Conservation (phyloP, 192 early-diverging fungal species). For the Lobulomyces angularis region DNA sequence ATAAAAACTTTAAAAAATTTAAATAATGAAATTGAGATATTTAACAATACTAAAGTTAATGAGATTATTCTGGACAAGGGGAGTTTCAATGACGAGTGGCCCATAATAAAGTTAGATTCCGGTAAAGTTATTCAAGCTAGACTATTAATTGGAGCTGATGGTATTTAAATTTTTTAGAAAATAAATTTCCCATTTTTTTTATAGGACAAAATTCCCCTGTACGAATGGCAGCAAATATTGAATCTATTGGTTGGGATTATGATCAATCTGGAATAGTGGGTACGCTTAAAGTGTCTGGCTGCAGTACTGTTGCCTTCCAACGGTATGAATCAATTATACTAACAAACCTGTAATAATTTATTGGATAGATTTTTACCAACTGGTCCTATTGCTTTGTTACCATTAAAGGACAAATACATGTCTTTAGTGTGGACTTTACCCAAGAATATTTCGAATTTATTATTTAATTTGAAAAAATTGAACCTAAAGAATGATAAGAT, state of each 20-base stretch:
- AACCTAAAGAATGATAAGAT: too few relatives aligned
- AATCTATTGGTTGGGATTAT: slow-evolving; percentile 79
- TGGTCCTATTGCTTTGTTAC: slow-evolving; percentile 85
- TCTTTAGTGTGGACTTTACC: too few relatives aligned
- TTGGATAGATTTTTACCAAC: slow-evolving; percentile 93
- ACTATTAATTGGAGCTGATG: slow-evolving; percentile 44
- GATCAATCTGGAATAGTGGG: slow-evolving; percentile 75
- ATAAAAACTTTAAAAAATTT: slow-evolving; percentile 36
- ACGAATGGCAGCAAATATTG: slow-evolving; percentile 67
- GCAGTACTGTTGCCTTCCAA: too few relatives aligned
- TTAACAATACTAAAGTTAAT: slow-evolving; percentile 27
- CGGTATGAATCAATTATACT: too few relatives aligned
- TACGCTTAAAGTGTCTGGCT: slow-evolving; percentile 65
- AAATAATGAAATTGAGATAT: slow-evolving; percentile 13
- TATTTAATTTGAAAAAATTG: too few relatives aligned
- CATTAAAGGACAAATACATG: slow-evolving; percentile 34
- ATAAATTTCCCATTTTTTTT: slow-evolving; percentile 53
- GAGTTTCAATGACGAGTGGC: slow-evolving; percentile 58
- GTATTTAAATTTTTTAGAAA: not conserved
- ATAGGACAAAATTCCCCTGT: slow-evolving; percentile 83
- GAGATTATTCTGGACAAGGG: slow-evolving; percentile 63
- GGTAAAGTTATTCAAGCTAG: slow-evolving; percentile 50
- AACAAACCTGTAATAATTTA: slow-evolving; percentile 51
- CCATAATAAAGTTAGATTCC: slow-evolving; percentile 53
- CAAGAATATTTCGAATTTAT: too few relatives aligned